These are phyloP conservation scores for Russula abietina DNA, from an alignment of 768 basidiomycete species.

Conservation along the genomic window DNA sequence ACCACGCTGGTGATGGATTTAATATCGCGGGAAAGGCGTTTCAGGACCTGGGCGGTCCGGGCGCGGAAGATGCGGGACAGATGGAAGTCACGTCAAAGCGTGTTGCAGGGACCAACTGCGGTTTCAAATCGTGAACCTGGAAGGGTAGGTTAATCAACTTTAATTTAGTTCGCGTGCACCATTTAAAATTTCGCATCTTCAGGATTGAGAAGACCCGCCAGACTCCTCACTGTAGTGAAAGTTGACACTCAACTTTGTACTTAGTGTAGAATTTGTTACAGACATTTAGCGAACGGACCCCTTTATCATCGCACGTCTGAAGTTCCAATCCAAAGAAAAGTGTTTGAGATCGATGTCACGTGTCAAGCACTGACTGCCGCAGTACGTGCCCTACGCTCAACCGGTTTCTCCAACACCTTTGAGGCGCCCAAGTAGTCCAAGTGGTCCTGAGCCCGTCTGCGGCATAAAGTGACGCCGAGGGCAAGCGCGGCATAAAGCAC, in stretches of 20 bases:
- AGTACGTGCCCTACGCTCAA: no score
- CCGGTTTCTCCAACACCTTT: constrained; percentile 22
- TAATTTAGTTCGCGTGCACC: neutral
- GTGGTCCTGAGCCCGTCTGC: constrained; percentile 56
- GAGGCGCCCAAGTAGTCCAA: constrained; percentile 42
- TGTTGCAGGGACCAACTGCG: neutral
- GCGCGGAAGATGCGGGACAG: neutral
- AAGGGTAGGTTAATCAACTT: neutral
- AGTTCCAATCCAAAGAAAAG: no score
- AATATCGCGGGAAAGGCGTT: neutral
- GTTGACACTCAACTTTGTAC: neutral
- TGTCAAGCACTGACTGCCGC: no score
- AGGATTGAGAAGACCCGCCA: neutral
- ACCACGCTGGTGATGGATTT: neutral
- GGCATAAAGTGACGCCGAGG: constrained; percentile 42
- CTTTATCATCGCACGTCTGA: no score
- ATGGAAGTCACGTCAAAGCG: neutral
- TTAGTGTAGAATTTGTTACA: no score
- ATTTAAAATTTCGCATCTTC: neutral
- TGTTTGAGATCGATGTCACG: no score
- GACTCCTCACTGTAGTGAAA: neutral
- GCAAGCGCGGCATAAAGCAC: constrained; percentile 59
- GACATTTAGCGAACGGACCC: no score
- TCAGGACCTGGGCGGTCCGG: neutral
- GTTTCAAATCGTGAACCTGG: neutral